Percentiles rank a stretch among this genome's conserved stretches.
Evolutionary conservation across 768 basidiomycete genomes (phyloP).

Genomic region (Trichaptum fuscoviolaceum): DNA sequence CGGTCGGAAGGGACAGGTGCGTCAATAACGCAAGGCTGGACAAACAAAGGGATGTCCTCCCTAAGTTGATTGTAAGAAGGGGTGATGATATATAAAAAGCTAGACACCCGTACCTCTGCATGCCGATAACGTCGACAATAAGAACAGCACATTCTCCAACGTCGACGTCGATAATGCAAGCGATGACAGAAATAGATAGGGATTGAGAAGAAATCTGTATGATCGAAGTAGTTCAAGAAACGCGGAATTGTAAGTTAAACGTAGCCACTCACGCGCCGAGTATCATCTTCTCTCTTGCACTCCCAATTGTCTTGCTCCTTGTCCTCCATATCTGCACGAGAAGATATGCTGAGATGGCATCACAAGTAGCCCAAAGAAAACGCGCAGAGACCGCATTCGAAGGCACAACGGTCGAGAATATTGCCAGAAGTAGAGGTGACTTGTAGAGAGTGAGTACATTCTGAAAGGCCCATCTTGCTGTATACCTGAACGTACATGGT

Average conservation of each 20-base stretch:
- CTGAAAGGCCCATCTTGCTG: background rate
- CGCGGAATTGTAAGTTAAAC: background rate
- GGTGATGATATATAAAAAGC: constrained; percentile 4
- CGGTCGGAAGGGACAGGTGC: constrained; percentile 67
- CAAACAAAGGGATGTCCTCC: constrained; percentile 50
- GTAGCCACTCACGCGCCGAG: constrained; percentile 56
- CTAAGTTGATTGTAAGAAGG: constrained; percentile 31
- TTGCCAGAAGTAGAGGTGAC: constrained; percentile 76
- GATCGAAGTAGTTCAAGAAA: constrained; percentile 10
- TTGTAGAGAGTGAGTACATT: constrained; percentile 23
- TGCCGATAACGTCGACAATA: constrained; percentile 67
- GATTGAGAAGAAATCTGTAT: constrained; percentile 81
- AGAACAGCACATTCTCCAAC: constrained; percentile 69
- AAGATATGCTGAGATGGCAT: constrained; percentile 63
- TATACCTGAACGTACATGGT: constrained; percentile 56
- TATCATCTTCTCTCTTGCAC: constrained; percentile 53
- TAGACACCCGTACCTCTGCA: constrained; percentile 44
- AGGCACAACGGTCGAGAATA: constrained; percentile 71
- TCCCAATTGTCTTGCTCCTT: constrained; percentile 45
- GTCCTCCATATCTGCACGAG: constrained; percentile 64
- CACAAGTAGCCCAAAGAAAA: constrained; percentile 64
- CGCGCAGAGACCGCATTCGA: constrained; percentile 42
- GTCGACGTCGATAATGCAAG: constrained; percentile 79
- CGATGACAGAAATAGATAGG: constrained; percentile 76
- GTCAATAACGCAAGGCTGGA: constrained; percentile 65